A percentile compares a stretch with the other conserved stretches of the same genome.
Conservation (phyloP, 495 filamentous ascomycete species). For the Penicillium psychrofluorescens region DNA sequence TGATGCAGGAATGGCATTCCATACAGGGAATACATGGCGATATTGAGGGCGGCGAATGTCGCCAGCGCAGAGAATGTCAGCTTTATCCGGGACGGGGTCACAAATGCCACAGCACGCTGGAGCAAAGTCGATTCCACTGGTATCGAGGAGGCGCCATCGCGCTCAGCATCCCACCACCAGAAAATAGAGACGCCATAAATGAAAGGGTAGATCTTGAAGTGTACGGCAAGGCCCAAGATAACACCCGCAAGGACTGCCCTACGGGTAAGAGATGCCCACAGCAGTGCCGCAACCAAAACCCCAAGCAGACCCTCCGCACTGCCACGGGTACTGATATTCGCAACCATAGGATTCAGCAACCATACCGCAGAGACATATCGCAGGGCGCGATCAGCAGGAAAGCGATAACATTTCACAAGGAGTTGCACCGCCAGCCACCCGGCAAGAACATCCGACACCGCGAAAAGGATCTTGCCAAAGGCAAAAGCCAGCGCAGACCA, state of each 20-base stretch:
- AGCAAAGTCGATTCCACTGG: conserved; percentile 1
- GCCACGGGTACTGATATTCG: conserved; percentile 87
- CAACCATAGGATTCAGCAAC: conserved; percentile 97
- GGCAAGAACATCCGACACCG: conserved; percentile 71
- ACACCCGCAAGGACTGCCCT: conserved; percentile 59
- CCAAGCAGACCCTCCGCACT: conserved; percentile 88
- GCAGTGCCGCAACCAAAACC: conserved; percentile 68
- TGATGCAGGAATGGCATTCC: conserved; percentile 73
- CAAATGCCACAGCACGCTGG: conserved; percentile 37
- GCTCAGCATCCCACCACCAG: conserved; percentile 71
- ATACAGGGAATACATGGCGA: conserved; percentile 68
- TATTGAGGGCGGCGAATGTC: conserved; percentile 66
- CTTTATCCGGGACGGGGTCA: conserved; percentile 53
- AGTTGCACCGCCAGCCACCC: conserved; percentile 78
- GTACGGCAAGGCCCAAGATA: conserved; percentile 75
- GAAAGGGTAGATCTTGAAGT: conserved; percentile 98
- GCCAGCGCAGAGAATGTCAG: conserved; percentile 57
- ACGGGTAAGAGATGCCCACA: conserved; percentile 68
- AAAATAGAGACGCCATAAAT: conserved; percentile 83
- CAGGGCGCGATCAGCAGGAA: conserved; percentile 48
- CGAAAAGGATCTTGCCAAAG: conserved; percentile 85
- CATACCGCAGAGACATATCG: conserved; percentile 72
- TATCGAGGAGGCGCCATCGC: conserved; percentile 9
- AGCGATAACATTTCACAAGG: conserved; percentile 36
- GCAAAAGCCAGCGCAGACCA: conserved; percentile 45